phyloP scores from a whole-genome alignment of 1,284 basidiomycete species.

The Ganoderma boninense region DNA sequence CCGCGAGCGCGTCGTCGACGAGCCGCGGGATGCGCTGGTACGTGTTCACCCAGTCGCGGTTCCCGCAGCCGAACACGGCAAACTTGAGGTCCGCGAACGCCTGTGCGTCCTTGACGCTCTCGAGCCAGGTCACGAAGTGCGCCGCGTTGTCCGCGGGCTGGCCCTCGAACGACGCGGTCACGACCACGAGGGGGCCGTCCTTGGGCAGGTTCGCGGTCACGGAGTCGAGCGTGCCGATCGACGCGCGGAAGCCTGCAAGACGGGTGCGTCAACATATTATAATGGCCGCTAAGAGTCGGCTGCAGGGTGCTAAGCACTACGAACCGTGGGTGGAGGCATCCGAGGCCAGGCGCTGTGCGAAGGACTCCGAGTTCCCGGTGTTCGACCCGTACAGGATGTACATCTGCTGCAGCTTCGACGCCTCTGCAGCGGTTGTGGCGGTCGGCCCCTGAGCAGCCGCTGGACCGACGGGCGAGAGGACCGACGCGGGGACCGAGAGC shows the following conservation, averaged over 20 bases:
- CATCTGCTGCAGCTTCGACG: conserved; percentile 36
- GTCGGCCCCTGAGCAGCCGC: too few species aligned
- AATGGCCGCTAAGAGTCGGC: too few species aligned
- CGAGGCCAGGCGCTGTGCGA: conserved; percentile 54
- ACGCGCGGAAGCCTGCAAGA: conserved; percentile 48
- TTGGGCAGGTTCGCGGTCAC: conserved; percentile 48
- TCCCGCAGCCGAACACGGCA: conserved; percentile 62
- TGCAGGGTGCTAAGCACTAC: too few species aligned
- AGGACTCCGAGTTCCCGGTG: conserved; percentile 57
- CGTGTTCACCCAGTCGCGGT: conserved; percentile 60
- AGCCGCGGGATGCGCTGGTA: conserved; percentile 59
- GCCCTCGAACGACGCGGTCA: conserved; percentile 62
- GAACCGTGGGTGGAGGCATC: conserved; percentile 48
- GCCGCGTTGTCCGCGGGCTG: conserved; percentile 58
- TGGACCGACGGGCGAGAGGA: too few species aligned
- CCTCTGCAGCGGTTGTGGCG: not conserved
- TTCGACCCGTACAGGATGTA: conserved; percentile 58
- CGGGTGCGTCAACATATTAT: too few species aligned
- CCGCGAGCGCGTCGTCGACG: conserved; percentile 49
- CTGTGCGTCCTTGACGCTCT: conserved; percentile 36
- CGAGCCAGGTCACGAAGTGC: conserved; percentile 53
- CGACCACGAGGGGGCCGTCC: conserved; percentile 56
- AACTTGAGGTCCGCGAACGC: conserved; percentile 49
- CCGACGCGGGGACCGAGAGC: conserved; percentile 19
- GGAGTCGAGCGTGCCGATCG: conserved; percentile 53